Evolutionary conservation across 805 yeast species (phyloP).

Genomic region (Huiozyma sinensis): DNA sequence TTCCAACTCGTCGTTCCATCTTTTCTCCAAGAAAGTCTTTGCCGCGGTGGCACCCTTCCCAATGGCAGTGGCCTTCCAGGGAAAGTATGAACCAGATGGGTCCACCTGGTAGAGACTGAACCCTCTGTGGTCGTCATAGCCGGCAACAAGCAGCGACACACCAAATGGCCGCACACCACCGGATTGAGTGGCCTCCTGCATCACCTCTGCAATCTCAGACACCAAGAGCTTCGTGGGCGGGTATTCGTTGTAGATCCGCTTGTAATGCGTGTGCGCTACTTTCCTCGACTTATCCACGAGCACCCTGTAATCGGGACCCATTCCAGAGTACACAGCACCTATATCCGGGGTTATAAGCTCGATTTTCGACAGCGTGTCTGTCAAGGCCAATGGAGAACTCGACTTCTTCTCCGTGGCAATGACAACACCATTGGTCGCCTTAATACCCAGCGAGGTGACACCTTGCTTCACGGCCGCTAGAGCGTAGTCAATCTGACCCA

Average conservation of each 20-base stretch:
- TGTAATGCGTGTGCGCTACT: conserved; percentile 84
- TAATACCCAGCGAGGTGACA: conserved; percentile 90
- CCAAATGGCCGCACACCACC: conserved; percentile 99
- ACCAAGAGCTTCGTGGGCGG: conserved; percentile 94
- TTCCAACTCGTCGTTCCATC: conserved; percentile 97
- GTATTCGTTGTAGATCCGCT: conserved; percentile 88
- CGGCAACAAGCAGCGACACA: conserved; percentile 87
- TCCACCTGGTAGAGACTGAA: conserved; percentile 91
- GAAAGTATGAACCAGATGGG: conserved; percentile 95
- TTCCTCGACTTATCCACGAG: conserved; percentile 89
- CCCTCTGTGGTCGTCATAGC: conserved; percentile 67
- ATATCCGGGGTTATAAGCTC: conserved; percentile 85
- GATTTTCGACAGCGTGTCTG: conserved; percentile 68
- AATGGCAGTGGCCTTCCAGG: conserved; percentile 99
- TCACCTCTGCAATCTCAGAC: conserved; percentile 87
- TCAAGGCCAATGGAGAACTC: conserved; percentile 62
- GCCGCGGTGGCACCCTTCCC: conserved; percentile 96
- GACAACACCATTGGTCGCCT: conserved; percentile 91
- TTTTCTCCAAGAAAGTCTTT: conserved; percentile 90
- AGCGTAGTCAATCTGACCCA: conserved; percentile 96
- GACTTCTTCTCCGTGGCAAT: conserved; percentile 94
- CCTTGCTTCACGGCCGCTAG: conserved; percentile 96
- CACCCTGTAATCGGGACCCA: conserved; percentile 98
- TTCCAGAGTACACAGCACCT: conserved; percentile 94
- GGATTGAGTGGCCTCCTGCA: conserved; percentile 97